Conservation (phyloP, 345 rosid genomes). For the Aquilaria yunnanensis region DNA sequence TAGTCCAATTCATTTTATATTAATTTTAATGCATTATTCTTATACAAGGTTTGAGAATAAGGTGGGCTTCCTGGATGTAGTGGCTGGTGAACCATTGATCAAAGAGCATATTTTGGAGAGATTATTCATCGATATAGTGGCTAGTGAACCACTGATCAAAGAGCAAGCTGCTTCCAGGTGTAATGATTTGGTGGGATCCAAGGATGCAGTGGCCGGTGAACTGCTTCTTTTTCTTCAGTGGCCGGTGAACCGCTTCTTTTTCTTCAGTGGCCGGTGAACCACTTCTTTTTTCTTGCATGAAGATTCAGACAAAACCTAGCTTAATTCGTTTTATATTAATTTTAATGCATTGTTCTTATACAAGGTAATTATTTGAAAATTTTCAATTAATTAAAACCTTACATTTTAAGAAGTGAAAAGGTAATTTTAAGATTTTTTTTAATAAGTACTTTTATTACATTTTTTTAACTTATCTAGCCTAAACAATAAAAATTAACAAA, state of each 20-base stretch:
- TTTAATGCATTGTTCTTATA: no score
- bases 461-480: no score
- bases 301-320: not conserved
- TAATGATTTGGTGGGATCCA: conserved; percentile 13
- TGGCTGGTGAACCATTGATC: conserved; percentile 1
- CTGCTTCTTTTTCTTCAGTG: not conserved
- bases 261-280: not conserved
- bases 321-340: no score
- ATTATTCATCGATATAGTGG: conserved; percentile 3
- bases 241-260: not conserved
- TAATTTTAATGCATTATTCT: no score
- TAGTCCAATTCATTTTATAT: no score
- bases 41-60: conserved; percentile 5
- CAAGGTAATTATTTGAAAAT: no score
- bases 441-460: no score
- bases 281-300: conserved; percentile 3
- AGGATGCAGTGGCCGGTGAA: conserved; percentile 10
- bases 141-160: conserved; percentile 9
- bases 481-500: no score
- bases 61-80: conserved; percentile 2
- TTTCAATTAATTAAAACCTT: no score
- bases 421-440: no score
- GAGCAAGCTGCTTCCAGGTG: conserved; percentile 15
- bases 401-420: no score
- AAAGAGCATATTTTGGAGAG: conserved; percentile 5